Conservation (phyloP, 176 grass and related monocot species). For the Elymus sibiricus region DNA sequence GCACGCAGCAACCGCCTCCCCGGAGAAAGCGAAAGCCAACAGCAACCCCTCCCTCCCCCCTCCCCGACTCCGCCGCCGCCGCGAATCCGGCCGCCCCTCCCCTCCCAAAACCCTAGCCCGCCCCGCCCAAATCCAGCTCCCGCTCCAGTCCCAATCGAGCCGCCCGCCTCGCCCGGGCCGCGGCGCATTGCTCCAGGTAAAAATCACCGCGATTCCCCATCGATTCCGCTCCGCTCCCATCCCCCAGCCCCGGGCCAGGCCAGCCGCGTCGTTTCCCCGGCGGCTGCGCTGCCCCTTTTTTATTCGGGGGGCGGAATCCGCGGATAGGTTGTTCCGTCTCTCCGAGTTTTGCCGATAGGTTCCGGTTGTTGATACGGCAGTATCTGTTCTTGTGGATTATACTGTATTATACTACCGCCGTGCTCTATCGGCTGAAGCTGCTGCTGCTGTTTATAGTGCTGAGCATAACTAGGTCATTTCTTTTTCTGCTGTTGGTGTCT, state of each 20-base stretch:
- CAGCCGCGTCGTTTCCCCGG: background rate
- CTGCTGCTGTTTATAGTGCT: background rate
- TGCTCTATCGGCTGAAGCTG: background rate
- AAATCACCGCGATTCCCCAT: background rate
- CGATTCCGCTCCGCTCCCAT: background rate
- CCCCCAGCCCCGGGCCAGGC: no score
- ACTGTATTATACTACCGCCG: background rate
- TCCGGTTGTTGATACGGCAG: background rate
- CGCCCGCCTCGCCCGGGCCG: background rate
- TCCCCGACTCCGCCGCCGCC: background rate
- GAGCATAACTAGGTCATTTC: background rate
- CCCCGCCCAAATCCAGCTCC: background rate
- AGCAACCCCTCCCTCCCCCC: background rate
- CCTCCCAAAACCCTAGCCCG: constrained; percentile 31
- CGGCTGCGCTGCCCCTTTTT: background rate
- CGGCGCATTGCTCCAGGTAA: constrained; percentile 8
- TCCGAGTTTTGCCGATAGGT: background rate
- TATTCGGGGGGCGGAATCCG: background rate
- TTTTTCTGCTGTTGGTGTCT: background rate
- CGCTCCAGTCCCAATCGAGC: background rate
- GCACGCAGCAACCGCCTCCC: background rate
- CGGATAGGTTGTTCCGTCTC: background rate
- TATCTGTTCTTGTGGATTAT: background rate
- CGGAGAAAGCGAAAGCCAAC: background rate
- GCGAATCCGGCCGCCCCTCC: background rate